Evolutionary conservation across 768 basidiomycete species (phyloP).

Genomic region (Mycena indigotica): DNA sequence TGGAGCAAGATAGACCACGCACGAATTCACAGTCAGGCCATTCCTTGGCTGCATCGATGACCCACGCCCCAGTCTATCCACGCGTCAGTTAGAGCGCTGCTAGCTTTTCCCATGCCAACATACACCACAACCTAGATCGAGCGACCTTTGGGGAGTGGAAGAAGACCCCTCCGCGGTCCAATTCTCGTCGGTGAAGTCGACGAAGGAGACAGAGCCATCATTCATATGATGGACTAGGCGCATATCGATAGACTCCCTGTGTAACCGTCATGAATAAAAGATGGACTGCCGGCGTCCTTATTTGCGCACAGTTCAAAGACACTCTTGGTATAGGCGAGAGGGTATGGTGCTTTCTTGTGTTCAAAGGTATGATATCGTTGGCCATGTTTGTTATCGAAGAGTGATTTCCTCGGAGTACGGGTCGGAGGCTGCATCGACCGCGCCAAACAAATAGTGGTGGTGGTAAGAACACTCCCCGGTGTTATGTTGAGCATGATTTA

Average conservation of each 20-base stretch:
- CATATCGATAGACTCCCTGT: slow-evolving; percentile 59
- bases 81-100: neutral
- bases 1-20: no score
- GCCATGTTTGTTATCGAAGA: slow-evolving; percentile 62
- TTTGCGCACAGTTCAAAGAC: slow-evolving; percentile 66
- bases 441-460: no score
- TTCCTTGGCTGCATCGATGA: slow-evolving; percentile 70
- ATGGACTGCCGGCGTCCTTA: neutral
- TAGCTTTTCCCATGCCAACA: slow-evolving; percentile 28
- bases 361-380: slow-evolving; percentile 68
- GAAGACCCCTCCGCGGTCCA: slow-evolving; percentile 8
- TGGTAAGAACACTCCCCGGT: slow-evolving; percentile 41
- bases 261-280: neutral
- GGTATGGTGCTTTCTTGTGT: slow-evolving; percentile 79
- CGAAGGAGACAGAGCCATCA: slow-evolving; percentile 57
- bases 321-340: slow-evolving; percentile 67
- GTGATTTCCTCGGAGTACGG: slow-evolving; percentile 46
- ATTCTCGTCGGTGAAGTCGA: slow-evolving; percentile 50
- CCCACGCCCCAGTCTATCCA: slow-evolving; percentile 65
- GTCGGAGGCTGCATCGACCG: no score
- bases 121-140: slow-evolving; percentile 79
- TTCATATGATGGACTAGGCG: slow-evolving; percentile 50
- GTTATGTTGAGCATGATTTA: no score
- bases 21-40: slow-evolving; percentile 72
- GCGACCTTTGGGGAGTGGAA: slow-evolving; percentile 48